Evolutionary conservation across 2,329 filamentous ascomycete genomes (phyloP).

Genomic region (Beauveria sp.): DNA sequence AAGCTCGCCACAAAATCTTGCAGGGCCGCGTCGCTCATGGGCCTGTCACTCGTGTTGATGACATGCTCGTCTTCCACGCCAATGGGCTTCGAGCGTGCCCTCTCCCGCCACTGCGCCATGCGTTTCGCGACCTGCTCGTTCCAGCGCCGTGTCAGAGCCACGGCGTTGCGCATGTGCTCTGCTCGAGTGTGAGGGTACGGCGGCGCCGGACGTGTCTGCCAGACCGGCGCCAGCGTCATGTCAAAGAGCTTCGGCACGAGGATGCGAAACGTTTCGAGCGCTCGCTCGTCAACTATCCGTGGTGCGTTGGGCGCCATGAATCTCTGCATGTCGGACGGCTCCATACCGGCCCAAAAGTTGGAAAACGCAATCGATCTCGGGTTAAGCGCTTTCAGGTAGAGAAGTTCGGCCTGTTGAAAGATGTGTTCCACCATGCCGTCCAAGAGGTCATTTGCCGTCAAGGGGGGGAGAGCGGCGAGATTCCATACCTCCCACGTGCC

Average conservation of each 20-base stretch:
- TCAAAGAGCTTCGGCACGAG: slow-evolving; percentile 46
- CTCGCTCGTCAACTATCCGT: slow-evolving; percentile 20
- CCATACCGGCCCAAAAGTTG: slow-evolving; percentile 29
- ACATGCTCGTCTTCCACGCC: slow-evolving; percentile 19
- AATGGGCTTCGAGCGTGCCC: slow-evolving; percentile 34
- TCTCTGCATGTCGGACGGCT: slow-evolving; percentile 19
- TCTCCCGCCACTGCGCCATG: slow-evolving; percentile 36
- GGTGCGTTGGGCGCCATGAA: slow-evolving; percentile 19
- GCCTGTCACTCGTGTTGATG: slow-evolving; percentile 4
- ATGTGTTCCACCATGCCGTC: slow-evolving; percentile 30
- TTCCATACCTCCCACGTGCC: slow-evolving; percentile 51
- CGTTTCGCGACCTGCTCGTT: slow-evolving; percentile 34
- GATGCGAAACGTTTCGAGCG: slow-evolving; percentile 38
- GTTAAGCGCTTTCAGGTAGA: slow-evolving; percentile 37
- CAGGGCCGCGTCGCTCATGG: slow-evolving; percentile 5
- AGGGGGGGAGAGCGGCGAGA: slow-evolving; percentile 37
- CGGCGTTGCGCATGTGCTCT: slow-evolving; percentile 48
- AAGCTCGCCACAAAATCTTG: slow-evolving; percentile 5
- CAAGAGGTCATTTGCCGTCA: slow-evolving; percentile 28
- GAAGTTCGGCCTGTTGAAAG: slow-evolving; percentile 37
- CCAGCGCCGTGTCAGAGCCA: slow-evolving; percentile 42
- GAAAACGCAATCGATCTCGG: slow-evolving; percentile 37
- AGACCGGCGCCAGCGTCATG: slow-evolving; percentile 46
- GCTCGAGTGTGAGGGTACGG: slow-evolving; percentile 37
- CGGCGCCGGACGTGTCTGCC: slow-evolving; percentile 36